Base-by-base conservation (phyloP, 2,329 filamentous ascomycete species). In the Aspergillus tamarii region DNA sequence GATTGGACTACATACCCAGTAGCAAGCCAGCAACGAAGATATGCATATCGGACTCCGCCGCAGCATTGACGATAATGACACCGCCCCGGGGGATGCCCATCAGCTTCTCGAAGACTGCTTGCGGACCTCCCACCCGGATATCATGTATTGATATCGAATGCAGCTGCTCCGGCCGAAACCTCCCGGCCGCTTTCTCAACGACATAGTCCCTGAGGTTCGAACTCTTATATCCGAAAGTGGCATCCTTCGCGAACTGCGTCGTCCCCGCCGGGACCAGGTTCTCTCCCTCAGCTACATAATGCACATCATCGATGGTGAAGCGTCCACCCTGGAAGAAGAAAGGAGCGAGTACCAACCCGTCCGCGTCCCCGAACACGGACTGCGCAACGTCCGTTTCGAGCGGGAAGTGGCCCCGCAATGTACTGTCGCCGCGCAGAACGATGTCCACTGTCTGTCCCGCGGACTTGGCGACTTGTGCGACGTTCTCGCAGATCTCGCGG, bases 301-400 rank as follows among this genome's bases (percentile, higher is more conserved):
- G 85, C 1, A 87, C 80, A 69, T 88, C 83, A 32, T 83, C 70
- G 16, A 88, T 85, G 0, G 86, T 88, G 50, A 84, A 84, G 3
- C 86, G 72, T 0, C 86, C 86, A 7, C 86, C 87, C 66, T 88
- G 85, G 4, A 83, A 76, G 70, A 88, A 88, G 72, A 88, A 88
- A 0, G 86, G 86, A 0, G 84, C 84, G 0, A 88, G 74, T 1
- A 88, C 76, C 80, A 84, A 85, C 0, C 81, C 84, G 65, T 87
- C 84, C 0, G 80, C 79, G 1, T 76, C 71, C 0, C 85, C 85
- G 0, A 87, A 77, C 1, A 84, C 82, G 1, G 78, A 73, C 62
- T 85, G 82, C 0, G 81, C 83, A 0, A 82, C 83, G 57, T 87
- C 84, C 0, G 82, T 78, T 69, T 88, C 85, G 0, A 85, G 73